A percentile compares a stretch with the other conserved stretches of the same genome.
phyloP scores from a whole-genome alignment of 306 rosid species.

The Cotoneaster glaucophyllus region DNA sequence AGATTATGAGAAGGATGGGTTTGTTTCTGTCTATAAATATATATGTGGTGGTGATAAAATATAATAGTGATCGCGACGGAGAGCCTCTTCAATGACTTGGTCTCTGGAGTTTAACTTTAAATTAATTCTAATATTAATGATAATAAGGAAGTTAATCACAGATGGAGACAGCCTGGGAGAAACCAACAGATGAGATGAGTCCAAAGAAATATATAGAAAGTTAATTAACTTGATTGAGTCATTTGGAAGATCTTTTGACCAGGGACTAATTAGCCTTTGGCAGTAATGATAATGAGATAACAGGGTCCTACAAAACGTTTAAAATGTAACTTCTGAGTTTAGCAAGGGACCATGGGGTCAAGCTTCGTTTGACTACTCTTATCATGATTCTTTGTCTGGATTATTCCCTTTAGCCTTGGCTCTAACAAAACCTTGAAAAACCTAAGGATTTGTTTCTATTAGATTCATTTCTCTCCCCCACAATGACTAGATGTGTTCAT shows the following conservation, averaged over 20 bases:
- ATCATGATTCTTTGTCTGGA: neutral
- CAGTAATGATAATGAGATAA: conserved; percentile 3
- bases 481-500: neutral
- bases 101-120: conserved; percentile 6
- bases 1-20: conserved; percentile 38
- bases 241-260: conserved; percentile 35
- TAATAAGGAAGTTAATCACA: conserved; percentile 24
- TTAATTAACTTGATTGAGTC: conserved; percentile 17
- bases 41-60: conserved; percentile 1
- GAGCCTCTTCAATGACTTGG: conserved; percentile 25
- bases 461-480: neutral
- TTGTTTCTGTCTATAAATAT: conserved; percentile 23
- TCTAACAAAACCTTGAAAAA: neutral
- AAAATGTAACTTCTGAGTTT: neutral
- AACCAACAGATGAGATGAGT: conserved; percentile 13
- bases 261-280: neutral
- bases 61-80: conserved; percentile 4
- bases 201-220: neutral
- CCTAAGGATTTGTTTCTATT: neutral
- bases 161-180: conserved; percentile 57
- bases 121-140: neutral
- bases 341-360: neutral
- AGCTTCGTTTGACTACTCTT: neutral
- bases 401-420: neutral
- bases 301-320: neutral